These are phyloP conservation scores for Penicillium sp. DNA, from an alignment of 2,329 filamentous ascomycete species.

Conservation along the genomic window DNA sequence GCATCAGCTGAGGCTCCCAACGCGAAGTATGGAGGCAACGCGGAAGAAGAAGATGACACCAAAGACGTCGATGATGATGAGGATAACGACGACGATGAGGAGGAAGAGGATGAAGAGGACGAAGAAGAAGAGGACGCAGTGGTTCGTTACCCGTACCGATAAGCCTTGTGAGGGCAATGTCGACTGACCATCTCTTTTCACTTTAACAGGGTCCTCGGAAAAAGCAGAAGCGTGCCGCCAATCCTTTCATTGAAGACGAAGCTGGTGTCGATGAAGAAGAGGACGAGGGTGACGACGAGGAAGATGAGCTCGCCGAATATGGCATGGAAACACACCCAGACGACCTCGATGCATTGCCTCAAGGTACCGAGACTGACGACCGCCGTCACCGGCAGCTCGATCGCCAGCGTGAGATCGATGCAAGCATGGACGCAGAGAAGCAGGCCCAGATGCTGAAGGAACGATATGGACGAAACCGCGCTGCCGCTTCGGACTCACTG, in stretches of 20 bases:
- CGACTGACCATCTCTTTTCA: constrained; percentile 16
- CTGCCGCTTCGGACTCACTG: constrained; percentile 67
- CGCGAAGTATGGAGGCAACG: constrained; percentile 35
- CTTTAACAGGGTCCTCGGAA: constrained; percentile 64
- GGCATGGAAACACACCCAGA: constrained; percentile 89
- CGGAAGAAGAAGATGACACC: constrained; percentile 42
- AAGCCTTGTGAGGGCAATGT: not conserved
- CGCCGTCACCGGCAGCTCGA: constrained; percentile 92
- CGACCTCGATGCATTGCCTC: constrained; percentile 74
- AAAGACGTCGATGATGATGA: constrained; percentile 62
- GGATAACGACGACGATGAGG: constrained; percentile 52
- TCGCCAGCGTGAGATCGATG: constrained; percentile 81
- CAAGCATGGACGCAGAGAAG: constrained; percentile 89
- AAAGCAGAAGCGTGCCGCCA: constrained; percentile 78
- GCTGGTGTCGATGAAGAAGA: constrained; percentile 95
- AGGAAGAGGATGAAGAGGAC: constrained; percentile 45
- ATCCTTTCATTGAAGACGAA: constrained; percentile 95
- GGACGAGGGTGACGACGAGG: constrained; percentile 84
- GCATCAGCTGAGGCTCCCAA: constrained; percentile 46
- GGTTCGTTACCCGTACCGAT: constrained; percentile 32
- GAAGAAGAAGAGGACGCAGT: constrained; percentile 58
- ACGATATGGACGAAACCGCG: constrained; percentile 79
- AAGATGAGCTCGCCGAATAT: constrained; percentile 81
- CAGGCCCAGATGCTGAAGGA: constrained; percentile 84
- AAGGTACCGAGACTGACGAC: constrained; percentile 81